Conservation (phyloP, 2,329 filamentous ascomycete species). For the Claviceps sp. region DNA sequence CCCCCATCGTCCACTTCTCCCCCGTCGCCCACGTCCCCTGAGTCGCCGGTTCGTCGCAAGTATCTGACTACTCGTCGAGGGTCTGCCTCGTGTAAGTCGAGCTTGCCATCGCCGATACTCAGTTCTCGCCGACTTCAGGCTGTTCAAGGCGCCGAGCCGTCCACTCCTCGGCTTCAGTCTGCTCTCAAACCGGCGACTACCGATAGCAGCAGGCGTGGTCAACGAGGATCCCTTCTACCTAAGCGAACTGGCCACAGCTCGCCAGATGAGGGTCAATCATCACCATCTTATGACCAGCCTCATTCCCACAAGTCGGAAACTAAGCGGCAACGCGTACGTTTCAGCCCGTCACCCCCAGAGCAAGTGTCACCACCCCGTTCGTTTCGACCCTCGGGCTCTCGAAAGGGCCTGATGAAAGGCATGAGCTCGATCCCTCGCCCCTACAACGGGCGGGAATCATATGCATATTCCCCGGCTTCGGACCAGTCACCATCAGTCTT, state of each 20-base stretch:
- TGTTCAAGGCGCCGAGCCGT: slow-evolving; percentile 11
- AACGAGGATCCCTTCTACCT: slow-evolving; percentile 34
- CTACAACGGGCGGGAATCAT: slow-evolving; percentile 31
- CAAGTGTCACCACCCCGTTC: slow-evolving; percentile 41
- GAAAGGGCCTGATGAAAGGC: slow-evolving; percentile 39
- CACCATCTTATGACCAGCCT: slow-evolving; percentile 29
- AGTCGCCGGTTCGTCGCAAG: slow-evolving; percentile 14
- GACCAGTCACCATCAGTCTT: slow-evolving; percentile 38
- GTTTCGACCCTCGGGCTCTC: slow-evolving; percentile 43
- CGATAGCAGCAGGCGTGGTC: slow-evolving; percentile 20
- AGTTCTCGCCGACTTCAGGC: slow-evolving; percentile 21
- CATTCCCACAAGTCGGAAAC: slow-evolving; percentile 35
- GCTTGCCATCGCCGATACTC: slow-evolving; percentile 19
- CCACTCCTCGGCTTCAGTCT: slow-evolving; percentile 6
- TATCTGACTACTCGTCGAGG: slow-evolving; percentile 23
- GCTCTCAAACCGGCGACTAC: slow-evolving; percentile 11
- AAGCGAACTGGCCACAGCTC: slow-evolving; percentile 26
- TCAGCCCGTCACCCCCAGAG: slow-evolving; percentile 19
- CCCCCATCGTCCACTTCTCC: slow-evolving; percentile 10
- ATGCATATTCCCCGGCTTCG: slow-evolving; percentile 26
- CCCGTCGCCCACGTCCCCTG: slow-evolving; percentile 10
- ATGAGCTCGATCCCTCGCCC: slow-evolving; percentile 34
- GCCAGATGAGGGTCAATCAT: slow-evolving; percentile 34
- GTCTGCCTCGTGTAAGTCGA: slow-evolving; percentile 24
- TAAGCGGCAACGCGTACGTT: slow-evolving; percentile 17